These are phyloP conservation scores for Anthracocystis panici-leucophaei DNA, from an alignment of 1,284 basidiomycete species.

Conservation along the genomic window DNA sequence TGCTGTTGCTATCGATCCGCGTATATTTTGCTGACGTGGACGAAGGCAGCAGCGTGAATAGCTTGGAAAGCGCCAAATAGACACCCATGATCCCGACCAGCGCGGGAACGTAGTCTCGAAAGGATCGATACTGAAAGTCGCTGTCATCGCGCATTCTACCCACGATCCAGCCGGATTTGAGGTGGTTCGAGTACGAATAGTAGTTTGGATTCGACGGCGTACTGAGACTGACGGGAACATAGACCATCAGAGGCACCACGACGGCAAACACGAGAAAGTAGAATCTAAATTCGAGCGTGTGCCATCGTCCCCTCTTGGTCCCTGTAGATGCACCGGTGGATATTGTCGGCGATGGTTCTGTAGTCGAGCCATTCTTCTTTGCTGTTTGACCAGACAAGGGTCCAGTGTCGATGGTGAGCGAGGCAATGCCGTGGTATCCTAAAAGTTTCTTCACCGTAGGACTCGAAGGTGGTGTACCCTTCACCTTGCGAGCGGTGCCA, in stretches of 20 bases:
- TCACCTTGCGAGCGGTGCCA: background rate
- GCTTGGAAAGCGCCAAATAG: constrained; percentile 64
- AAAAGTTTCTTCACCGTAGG: constrained; percentile 22
- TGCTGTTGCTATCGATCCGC: constrained; percentile 7
- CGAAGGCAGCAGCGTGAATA: constrained; percentile 46
- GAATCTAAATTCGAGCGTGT: constrained; percentile 82
- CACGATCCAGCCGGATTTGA: constrained; percentile 75
- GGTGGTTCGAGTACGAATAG: constrained; percentile 74
- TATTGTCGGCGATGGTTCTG: constrained; percentile 5
- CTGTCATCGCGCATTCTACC: constrained; percentile 70
- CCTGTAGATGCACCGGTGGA: background rate
- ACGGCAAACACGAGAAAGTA: constrained; percentile 79
- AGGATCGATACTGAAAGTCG: constrained; percentile 71
- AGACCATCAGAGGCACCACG: constrained; percentile 82
- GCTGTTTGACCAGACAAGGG: constrained; percentile 17
- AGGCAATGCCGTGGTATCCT: constrained; percentile 37
- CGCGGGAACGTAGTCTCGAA: constrained; percentile 68
- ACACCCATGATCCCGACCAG: constrained; percentile 60
- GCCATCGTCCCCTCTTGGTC: constrained; percentile 75
- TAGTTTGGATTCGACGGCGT: constrained; percentile 81
- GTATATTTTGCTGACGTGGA: constrained; percentile 14
- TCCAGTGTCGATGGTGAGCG: constrained; percentile 49
- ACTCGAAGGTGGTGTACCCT: constrained; percentile 6
- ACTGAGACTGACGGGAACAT: constrained; percentile 83
- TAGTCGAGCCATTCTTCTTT: background rate